Percentiles rank a stretch among this genome's conserved stretches.
phyloP scores from a whole-genome alignment of 2,329 filamentous ascomycete species.

The Cyclaneusma minus region DNA sequence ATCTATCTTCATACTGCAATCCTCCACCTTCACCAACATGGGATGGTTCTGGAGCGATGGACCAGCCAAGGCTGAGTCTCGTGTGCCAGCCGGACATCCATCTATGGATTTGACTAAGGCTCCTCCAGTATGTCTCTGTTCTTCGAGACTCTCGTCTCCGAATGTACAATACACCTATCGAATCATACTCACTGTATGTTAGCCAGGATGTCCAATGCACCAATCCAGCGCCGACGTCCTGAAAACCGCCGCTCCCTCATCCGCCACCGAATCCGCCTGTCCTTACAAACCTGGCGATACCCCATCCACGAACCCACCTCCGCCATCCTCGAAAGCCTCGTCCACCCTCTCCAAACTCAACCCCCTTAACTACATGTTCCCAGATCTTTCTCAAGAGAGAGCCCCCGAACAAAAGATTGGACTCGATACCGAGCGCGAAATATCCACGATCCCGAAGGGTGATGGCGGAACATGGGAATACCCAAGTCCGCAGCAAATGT shows the following conservation, averaged over 20 bases:
- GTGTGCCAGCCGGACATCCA: conserved; percentile 11
- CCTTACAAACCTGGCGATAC: conserved; percentile 16
- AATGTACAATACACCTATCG: conserved; percentile 3
- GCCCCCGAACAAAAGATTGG: conserved; percentile 56
- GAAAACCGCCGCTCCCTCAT: conserved; percentile 16
- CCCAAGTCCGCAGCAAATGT: conserved; percentile 97
- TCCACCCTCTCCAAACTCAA: conserved; percentile 52
- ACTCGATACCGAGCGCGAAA: conserved; percentile 68
- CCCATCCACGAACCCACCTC: conserved; percentile 13
- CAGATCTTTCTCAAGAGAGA: conserved; percentile 64
- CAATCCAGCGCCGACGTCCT: conserved; percentile 21
- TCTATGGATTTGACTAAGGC: conserved; percentile 8
- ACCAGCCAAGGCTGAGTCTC: conserved; percentile 10
- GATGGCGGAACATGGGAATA: conserved; percentile 87
- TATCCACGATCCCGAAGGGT: conserved; percentile 82
- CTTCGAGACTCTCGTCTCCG: not conserved
- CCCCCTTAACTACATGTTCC: conserved; percentile 92
- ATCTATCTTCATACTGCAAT: too few relatives aligned
- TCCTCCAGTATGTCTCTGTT: conserved; percentile 13
- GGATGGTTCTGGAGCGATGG: conserved; percentile 19
- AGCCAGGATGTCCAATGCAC: conserved; percentile 61
- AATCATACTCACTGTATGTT: conserved; percentile 4
- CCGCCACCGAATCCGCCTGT: conserved; percentile 16
- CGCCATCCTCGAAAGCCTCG: conserved; percentile 16
- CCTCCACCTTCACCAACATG: too few relatives aligned